Conservation (phyloP, 2,329 filamentous ascomycete species). For the Fusarium circinatum region DNA sequence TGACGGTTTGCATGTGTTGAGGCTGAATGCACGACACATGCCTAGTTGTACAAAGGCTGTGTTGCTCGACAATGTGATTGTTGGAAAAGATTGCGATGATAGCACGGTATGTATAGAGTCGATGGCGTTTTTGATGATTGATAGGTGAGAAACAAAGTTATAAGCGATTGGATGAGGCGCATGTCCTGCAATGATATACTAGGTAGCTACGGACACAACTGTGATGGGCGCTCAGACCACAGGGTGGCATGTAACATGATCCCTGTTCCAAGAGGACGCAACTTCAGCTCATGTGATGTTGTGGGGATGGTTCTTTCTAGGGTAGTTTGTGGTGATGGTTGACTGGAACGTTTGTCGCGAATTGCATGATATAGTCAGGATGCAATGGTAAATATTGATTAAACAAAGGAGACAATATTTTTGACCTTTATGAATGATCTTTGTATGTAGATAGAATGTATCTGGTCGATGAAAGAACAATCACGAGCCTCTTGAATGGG, state of each 20-base stretch:
- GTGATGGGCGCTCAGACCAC: slow-evolving; percentile 25
- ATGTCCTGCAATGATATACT: slow-evolving; percentile 5
- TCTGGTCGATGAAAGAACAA: too few species aligned
- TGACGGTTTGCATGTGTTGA: slow-evolving; percentile 7
- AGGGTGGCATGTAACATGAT: slow-evolving; percentile 15
- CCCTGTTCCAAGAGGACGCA: slow-evolving; percentile 4
- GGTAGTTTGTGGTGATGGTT: not conserved
- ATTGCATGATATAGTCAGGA: not conserved
- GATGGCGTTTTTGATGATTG: not conserved
- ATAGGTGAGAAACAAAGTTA: not conserved
- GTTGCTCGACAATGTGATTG: not conserved
- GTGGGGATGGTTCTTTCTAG: slow-evolving; percentile 8
- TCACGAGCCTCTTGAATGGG: not conserved
- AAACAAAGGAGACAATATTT: not conserved
- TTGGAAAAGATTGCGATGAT: not conserved
- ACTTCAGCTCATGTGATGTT: not conserved
- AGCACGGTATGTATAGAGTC: not conserved
- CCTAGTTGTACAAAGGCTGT: not conserved
- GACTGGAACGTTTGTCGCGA: not conserved
- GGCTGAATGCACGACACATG: not conserved
- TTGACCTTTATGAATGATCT: not conserved
- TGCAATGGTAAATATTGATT: not conserved
- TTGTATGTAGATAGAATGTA: not conserved
- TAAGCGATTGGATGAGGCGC: not conserved
- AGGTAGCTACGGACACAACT: not conserved